These are phyloP conservation scores for Exophiala aquamarina DNA, from an alignment of 2,329 filamentous ascomycete genomes.

Conservation along the genomic window DNA sequence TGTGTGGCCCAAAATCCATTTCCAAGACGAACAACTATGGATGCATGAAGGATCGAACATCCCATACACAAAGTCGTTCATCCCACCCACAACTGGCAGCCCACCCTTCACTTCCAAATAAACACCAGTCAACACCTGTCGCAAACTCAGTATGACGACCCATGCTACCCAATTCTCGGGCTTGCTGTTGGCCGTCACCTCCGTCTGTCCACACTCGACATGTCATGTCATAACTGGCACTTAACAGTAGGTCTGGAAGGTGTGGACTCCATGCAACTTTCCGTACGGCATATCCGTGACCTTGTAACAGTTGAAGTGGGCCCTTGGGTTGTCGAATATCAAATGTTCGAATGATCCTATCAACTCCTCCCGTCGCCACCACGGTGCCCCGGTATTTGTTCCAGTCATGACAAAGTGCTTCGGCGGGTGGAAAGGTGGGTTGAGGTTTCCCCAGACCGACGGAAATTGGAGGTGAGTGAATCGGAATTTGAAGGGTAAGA, in stretches of 20 bases:
- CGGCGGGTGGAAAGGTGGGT: constrained; percentile 61
- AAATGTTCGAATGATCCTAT: constrained; percentile 82
- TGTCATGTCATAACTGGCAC: constrained; percentile 96
- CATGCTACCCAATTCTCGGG: constrained; percentile 77
- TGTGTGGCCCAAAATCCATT: neutral
- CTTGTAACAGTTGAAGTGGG: constrained; percentile 71
- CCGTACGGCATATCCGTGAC: constrained; percentile 88
- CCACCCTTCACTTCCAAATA: constrained; percentile 95
- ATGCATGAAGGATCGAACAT: constrained; percentile 68
- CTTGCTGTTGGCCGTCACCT: constrained; percentile 42
- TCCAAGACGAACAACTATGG: constrained; percentile 2
- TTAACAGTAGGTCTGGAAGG: constrained; percentile 81
- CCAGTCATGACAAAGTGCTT: constrained; percentile 95
- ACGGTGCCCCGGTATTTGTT: constrained; percentile 92
- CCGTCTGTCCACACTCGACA: constrained; percentile 91
- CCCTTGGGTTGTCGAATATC: constrained; percentile 79
- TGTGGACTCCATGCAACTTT: constrained; percentile 91
- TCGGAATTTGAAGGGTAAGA: constrained; percentile 77
- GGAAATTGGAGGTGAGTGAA: constrained; percentile 59
- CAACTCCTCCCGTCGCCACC: constrained; percentile 85
- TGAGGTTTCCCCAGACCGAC: constrained; percentile 28
- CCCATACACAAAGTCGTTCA: constrained; percentile 87
- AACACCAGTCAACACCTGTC: constrained; percentile 94
- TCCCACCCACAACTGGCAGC: constrained; percentile 95
- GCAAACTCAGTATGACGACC: constrained; percentile 92